Evolutionary conservation across 2,329 filamentous ascomycete genomes (phyloP), one percentile per base, ranked within the genome.

Genomic region (Xylariomycetidae sp.): DNA sequence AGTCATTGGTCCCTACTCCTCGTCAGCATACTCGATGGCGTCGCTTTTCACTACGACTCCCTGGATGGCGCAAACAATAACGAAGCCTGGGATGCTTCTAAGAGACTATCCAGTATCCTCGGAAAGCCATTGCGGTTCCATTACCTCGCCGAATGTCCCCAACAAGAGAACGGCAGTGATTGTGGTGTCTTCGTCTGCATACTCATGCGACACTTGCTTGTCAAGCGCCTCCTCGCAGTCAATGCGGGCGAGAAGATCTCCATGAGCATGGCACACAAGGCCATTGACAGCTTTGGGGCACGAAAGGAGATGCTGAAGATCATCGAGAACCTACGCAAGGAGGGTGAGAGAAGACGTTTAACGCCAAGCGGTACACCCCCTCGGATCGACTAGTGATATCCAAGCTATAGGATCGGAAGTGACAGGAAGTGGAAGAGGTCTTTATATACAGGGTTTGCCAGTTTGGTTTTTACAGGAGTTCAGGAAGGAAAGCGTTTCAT

Each of bases 121-220:
- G 70, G 72, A 20, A 74, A 76, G 37, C 70, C 70, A 5, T 63
- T 94, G 13, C 71, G 80, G 14, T 96, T 94, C 56, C 76, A 89
- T 52, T 80, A 90, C 57, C 72, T 98, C 34, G 70, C 82, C 1
- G 90, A 97, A 54, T 84, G 80, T 8, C 92, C 92, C 0, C 85
- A 94, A 51, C 92, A 98, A 59, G 83, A 89, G 48, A 97, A 97
- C 48, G 80, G 85, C 16, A 90, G 78, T 54, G 92, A 98, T 61
- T 98, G 92, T 50, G 92, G 92, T 13, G 87, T 98, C 1, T 97
- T 89, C 58, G 92, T 98, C 3, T 97, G 92, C 59, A 76, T 97
- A 45, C 74, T 90, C 42, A 98, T 98, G 89, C 80, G 88, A 30
- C 85, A 96, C 62, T 66, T 98, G n/a, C 72, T 98, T 13, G 70